A percentile compares a stretch with the other conserved stretches of the same genome.
phyloP scores from a whole-genome alignment of 768 basidiomycete species.

The Boletus sp. region DNA sequence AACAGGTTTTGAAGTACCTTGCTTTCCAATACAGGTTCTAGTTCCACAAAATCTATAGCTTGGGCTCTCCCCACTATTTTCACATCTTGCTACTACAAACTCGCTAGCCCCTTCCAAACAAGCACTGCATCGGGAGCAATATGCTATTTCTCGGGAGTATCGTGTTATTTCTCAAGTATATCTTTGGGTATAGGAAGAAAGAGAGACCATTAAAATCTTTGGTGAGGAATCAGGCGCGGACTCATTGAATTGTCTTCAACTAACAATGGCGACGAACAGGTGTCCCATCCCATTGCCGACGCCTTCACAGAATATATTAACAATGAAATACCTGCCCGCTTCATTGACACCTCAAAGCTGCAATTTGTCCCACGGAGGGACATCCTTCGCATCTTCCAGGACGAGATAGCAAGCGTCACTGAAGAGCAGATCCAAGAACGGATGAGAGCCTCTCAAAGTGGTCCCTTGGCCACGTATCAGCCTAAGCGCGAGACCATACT shows the following conservation, averaged over 20 bases:
- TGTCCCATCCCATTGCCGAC: neutral
- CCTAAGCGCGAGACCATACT: neutral
- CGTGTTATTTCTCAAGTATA: too few species aligned
- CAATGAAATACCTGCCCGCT: slow-evolving; percentile 11
- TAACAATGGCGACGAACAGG: neutral
- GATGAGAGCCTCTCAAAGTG: neutral
- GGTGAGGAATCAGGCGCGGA: neutral
- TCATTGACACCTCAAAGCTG: slow-evolving; percentile 7
- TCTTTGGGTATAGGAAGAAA: neutral
- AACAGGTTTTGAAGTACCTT: too few species aligned
- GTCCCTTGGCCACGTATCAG: neutral
- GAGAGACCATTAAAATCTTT: neutral
- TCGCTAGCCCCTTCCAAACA: neutral
- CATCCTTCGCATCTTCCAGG: slow-evolving; percentile 7
- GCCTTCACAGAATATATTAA: slow-evolving; percentile 11
- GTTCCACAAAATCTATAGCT: neutral
- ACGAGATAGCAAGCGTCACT: neutral
- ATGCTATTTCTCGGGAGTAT: neutral
- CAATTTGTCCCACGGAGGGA: slow-evolving; percentile 3
- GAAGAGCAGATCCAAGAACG: slow-evolving; percentile 2
- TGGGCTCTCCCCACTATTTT: neutral
- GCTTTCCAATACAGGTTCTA: neutral
- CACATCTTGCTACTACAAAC: too few species aligned
- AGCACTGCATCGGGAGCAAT: neutral
- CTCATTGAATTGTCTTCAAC: neutral